Conservation (phyloP, 371 early-diverging fungal species). For the Apophysomyces variabilis region DNA sequence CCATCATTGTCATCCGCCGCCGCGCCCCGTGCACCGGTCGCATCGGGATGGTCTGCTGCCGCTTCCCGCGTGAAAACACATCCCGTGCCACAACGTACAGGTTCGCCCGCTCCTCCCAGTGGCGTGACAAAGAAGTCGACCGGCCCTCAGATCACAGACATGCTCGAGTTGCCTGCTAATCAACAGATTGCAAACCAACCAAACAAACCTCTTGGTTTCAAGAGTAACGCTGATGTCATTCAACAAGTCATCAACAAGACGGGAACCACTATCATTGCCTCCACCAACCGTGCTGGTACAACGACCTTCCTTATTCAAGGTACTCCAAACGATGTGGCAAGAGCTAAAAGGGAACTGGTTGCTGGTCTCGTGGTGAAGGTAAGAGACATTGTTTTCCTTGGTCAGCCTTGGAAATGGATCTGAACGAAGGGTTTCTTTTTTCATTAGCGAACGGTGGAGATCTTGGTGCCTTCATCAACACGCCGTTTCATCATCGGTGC, state of each 20-base stretch:
- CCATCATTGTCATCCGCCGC: constrained; percentile 70
- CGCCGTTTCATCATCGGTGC: constrained; percentile 87
- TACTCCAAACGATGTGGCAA: constrained; percentile 73
- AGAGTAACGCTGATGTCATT: constrained; percentile 71
- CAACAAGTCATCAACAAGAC: constrained; percentile 73
- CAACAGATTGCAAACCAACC: constrained; percentile 55
- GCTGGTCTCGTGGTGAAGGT: constrained; percentile 80
- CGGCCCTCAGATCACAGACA: constrained; percentile 54
- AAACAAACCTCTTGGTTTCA: constrained; percentile 56
- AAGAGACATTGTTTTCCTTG: constrained; percentile 17
- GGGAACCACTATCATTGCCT: constrained; percentile 85
- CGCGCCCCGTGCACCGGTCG: constrained; percentile 48
- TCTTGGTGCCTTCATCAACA: constrained; percentile 78
- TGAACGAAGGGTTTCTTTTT: not conserved
- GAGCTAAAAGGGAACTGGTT: constrained; percentile 81
- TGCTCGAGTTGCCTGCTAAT: constrained; percentile 65
- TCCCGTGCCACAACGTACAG: constrained; percentile 25
- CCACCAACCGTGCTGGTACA: constrained; percentile 78
- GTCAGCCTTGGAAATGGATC: no score
- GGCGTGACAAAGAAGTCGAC: constrained; percentile 13
- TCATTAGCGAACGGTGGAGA: constrained; percentile 55
- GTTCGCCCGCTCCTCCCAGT: constrained; percentile 12
- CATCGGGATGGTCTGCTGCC: constrained; percentile 58
- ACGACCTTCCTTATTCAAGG: constrained; percentile 89
- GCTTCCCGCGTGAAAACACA: constrained; percentile 59